Conservation (phyloP, 352 stramenopile genomes). For the Globisporangium yorkense region DNA sequence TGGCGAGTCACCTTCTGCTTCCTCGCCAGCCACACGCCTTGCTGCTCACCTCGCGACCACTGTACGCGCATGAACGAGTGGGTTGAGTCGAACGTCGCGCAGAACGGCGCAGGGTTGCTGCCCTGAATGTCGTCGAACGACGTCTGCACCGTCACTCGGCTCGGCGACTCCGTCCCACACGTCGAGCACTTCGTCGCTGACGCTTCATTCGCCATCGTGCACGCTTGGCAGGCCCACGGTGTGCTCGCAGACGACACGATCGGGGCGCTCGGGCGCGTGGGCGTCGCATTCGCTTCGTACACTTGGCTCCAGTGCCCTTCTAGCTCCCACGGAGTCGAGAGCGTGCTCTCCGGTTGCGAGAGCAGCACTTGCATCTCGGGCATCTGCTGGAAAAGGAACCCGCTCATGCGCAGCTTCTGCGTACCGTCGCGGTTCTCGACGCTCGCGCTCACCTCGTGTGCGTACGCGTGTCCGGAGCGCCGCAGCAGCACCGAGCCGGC, state of each 20-base stretch:
- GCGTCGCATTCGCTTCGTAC: conserved; percentile 21
- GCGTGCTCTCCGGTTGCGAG: conserved; percentile 19
- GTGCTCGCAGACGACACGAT: conserved; percentile 18
- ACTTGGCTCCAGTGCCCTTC: conserved; percentile 80
- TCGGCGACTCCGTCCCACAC: conserved; percentile 56
- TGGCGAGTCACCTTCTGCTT: conserved; percentile 21
- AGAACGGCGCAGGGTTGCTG: conserved; percentile 74
- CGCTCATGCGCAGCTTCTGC: conserved; percentile 50
- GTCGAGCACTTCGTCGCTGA: conserved; percentile 57
- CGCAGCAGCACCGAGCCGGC: conserved; percentile 63
- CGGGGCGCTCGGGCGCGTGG: conserved; percentile 9
- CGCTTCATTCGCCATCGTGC: conserved; percentile 73
- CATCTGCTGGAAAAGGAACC: conserved; percentile 46
- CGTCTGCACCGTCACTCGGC: conserved; percentile 25
- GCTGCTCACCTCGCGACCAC: conserved; percentile 79
- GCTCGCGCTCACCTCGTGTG: conserved; percentile 51
- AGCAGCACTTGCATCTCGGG: conserved; percentile 45
- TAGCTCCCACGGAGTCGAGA: conserved; percentile 33
- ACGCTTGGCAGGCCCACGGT: conserved; percentile 66
- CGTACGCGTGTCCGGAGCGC: conserved; percentile 49
- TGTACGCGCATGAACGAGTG: conserved; percentile 72
- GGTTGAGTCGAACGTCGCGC: conserved; percentile 44
- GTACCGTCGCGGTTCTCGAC: conserved; percentile 42
- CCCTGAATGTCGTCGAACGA: conserved; percentile 32
- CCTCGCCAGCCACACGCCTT: conserved; percentile 72